Evolutionary conservation across 1,284 basidiomycete species (phyloP).

Genomic region (Naganishia cerealis): DNA sequence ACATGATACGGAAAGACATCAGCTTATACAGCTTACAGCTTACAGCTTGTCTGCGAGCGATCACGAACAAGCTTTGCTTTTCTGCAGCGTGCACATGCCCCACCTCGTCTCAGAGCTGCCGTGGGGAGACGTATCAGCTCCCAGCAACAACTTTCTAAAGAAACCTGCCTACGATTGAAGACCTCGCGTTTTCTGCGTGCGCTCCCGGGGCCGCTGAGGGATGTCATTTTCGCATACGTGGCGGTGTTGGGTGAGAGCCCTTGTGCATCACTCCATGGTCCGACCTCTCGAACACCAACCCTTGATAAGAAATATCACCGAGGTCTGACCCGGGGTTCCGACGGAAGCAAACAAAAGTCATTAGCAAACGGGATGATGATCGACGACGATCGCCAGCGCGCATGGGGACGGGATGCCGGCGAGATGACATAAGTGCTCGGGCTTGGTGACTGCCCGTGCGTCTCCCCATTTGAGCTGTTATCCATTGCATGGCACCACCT

Average conservation of each 20-base stretch:
- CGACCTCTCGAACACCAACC: too few species aligned
- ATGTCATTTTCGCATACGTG: background rate
- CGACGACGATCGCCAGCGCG: background rate
- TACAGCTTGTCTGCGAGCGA: background rate
- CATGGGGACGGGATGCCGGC: background rate
- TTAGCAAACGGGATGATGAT: background rate
- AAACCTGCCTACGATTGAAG: slow-evolving; percentile 15
- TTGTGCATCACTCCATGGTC: too few species aligned
- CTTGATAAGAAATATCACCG: too few species aligned
- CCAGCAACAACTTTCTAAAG: background rate
- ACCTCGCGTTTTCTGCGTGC: slow-evolving; percentile 19
- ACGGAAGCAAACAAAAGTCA: slow-evolving; percentile 5
- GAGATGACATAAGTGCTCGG: slow-evolving; percentile 1
- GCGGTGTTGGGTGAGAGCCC: background rate
- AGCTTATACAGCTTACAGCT: background rate
- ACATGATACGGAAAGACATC: background rate
- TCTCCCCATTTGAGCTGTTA: background rate
- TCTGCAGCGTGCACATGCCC: slow-evolving; percentile 20
- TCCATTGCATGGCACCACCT: background rate
- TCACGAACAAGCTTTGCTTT: slow-evolving; percentile 14
- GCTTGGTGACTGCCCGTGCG: background rate
- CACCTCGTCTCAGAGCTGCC: slow-evolving; percentile 16
- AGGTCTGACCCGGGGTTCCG: background rate
- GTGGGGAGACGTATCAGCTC: background rate
- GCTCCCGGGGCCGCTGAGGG: background rate